These are phyloP conservation scores for Barnettozyma sucrosica DNA, from an alignment of 805 yeast species.

Conservation along the genomic window DNA sequence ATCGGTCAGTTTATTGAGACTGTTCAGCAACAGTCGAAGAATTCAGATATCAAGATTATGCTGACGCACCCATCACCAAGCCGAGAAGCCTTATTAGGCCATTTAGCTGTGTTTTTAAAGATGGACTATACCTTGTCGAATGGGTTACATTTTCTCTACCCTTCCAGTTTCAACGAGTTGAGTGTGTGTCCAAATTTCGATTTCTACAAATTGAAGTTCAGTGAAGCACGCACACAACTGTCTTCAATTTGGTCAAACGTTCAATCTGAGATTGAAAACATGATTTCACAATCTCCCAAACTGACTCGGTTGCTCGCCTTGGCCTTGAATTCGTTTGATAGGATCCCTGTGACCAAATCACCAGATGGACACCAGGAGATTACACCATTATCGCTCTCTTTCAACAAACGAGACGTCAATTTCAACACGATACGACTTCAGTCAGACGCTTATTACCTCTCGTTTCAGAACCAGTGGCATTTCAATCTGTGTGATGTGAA, in stretches of 20 bases:
- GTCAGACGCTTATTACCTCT: slow-evolving; percentile 55
- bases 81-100: slow-evolving; percentile 63
- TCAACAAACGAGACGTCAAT: slow-evolving; percentile 35
- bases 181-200: slow-evolving; percentile 60
- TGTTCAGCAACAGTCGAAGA: slow-evolving; percentile 34
- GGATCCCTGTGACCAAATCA: slow-evolving; percentile 41
- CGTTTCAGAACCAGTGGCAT: slow-evolving; percentile 75
- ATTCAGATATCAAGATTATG: slow-evolving; percentile 50
- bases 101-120: slow-evolving; percentile 56
- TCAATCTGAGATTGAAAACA: slow-evolving; percentile 42
- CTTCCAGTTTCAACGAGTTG: slow-evolving; percentile 63
- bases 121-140: slow-evolving; percentile 73
- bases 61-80: slow-evolving; percentile 67
- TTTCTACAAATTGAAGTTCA: slow-evolving; percentile 55
- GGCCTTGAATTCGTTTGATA: slow-evolving; percentile 57
- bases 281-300: slow-evolving; percentile 36
- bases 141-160: slow-evolving; percentile 65
- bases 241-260: slow-evolving; percentile 61
- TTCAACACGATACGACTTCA: slow-evolving; percentile 40
- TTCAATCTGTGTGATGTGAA: slow-evolving; percentile 61
- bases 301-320: slow-evolving; percentile 43
- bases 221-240: slow-evolving; percentile 53
- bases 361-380: slow-evolving; percentile 29
- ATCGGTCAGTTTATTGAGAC: slow-evolving; percentile 59
- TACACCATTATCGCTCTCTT: slow-evolving; percentile 36